Conservation (phyloP, 495 filamentous ascomycete species). For the Penicillium lividum region DNA sequence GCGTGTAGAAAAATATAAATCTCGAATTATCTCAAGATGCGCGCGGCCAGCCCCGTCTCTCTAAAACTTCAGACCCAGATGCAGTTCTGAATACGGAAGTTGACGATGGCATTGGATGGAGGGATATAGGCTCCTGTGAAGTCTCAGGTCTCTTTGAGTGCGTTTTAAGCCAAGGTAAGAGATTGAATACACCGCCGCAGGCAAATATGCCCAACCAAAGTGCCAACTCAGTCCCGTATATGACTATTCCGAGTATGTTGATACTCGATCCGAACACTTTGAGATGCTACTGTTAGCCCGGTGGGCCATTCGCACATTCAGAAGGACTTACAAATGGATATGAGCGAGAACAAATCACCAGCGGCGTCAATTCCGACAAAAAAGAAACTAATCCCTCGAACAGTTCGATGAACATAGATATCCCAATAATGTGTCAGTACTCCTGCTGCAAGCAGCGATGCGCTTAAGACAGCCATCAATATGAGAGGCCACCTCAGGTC, state of each 20-base stretch:
- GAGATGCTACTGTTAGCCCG: constrained; percentile 9
- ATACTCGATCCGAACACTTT: constrained; percentile 55
- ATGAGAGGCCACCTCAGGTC: constrained; percentile 53
- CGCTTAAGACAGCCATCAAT: constrained; percentile 62
- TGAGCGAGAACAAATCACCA: constrained; percentile 61
- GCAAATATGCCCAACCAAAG: constrained; percentile 65
- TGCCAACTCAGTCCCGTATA: constrained; percentile 60
- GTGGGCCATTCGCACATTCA: background rate
- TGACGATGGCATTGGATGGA: constrained; percentile 56
- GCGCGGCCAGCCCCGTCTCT: constrained; percentile 20
- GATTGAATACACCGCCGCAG: constrained; percentile 59
- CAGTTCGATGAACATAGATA: constrained; percentile 58
- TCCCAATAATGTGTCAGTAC: constrained; percentile 58
- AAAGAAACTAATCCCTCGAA: constrained; percentile 65
- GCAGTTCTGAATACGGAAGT: constrained; percentile 58
- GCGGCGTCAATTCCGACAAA: constrained; percentile 66
- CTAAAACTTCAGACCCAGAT: constrained; percentile 33
- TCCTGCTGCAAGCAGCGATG: constrained; percentile 56
- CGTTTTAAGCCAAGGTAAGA: constrained; percentile 51
- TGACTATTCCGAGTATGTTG: constrained; percentile 58
- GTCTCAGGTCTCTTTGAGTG: constrained; percentile 18
- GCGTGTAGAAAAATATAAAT: background rate
- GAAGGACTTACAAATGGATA: constrained; percentile 49
- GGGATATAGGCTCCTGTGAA: constrained; percentile 27
- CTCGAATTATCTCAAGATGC: background rate